phyloP scores from a whole-genome alignment of 176 grass and related monocot genomes.

The Luzula sylvatica region DNA sequence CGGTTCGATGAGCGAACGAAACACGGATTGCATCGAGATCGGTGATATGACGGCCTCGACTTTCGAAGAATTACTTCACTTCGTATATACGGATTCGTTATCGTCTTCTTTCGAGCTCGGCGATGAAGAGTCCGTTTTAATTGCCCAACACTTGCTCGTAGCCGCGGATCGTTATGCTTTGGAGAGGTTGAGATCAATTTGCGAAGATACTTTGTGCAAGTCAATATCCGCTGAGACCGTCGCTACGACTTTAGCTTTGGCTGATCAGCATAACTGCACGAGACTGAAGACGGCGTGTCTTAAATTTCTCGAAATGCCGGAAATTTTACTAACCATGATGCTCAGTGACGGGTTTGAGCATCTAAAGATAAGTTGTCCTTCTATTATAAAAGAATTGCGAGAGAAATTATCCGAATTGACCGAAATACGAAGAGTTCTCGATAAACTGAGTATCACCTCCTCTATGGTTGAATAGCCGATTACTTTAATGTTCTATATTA shows the following conservation, averaged over 20 bases:
- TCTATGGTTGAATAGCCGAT: no score
- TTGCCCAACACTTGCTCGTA: constrained; percentile 21
- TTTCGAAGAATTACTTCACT: constrained; percentile 35
- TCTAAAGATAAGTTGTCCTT: constrained; percentile 8
- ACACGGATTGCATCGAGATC: not conserved
- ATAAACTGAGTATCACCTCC: no score
- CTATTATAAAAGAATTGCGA: not conserved
- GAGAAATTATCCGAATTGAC: not conserved
- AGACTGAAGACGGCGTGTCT: constrained; percentile 20
- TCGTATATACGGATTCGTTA: constrained; percentile 33
- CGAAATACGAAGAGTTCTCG: no score
- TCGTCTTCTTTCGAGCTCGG: not conserved
- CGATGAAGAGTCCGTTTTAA: not conserved
- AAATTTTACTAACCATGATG: constrained; percentile 2
- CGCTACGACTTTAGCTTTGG: constrained; percentile 19
- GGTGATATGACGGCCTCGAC: not conserved
- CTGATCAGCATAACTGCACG: constrained; percentile 16
- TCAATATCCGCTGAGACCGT: constrained; percentile 3
- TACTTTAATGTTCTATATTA: no score
- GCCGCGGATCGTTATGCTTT: constrained; percentile 26
- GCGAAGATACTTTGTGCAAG: constrained; percentile 10
- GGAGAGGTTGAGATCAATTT: constrained; percentile 19
- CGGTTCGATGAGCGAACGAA: constrained; percentile 12
- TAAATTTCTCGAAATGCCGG: constrained; percentile 7
- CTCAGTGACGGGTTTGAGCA: constrained; percentile 12